Conservation (phyloP, 2,329 filamentous ascomycete species). For the Zymoseptoria pseudotritici region DNA sequence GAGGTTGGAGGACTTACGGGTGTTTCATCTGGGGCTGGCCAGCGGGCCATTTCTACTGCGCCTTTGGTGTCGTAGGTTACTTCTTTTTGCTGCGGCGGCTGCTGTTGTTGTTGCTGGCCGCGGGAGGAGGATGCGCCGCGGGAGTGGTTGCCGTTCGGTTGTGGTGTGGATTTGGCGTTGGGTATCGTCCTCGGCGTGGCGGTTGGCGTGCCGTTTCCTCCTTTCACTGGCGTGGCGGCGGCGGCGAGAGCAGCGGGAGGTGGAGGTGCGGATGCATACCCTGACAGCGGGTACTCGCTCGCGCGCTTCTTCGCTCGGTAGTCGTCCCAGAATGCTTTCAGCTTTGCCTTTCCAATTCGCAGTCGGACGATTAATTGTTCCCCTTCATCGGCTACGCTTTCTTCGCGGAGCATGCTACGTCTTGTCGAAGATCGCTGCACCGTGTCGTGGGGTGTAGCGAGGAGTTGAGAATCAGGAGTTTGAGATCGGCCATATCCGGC, state of each 20-base stretch:
- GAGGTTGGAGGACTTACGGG: constrained; percentile 55
- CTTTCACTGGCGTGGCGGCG: constrained; percentile 17
- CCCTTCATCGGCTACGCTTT: constrained; percentile 68
- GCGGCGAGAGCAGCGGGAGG: constrained; percentile 6
- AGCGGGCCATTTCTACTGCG: constrained; percentile 58
- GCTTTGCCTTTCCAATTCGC: constrained; percentile 62
- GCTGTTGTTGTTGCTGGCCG: background rate
- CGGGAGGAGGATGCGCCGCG: constrained; percentile 15
- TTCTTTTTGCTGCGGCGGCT: constrained; percentile 5
- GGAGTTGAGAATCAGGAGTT: constrained; percentile 65
- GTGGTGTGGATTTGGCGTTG: constrained; percentile 19
- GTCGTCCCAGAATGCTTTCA: constrained; percentile 54
- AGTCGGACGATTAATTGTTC: constrained; percentile 62
- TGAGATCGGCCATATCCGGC: constrained; percentile 70
- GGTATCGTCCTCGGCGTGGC: constrained; percentile 22
- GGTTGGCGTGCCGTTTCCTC: constrained; percentile 18
- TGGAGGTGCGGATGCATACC: constrained; percentile 27
- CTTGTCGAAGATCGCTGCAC: constrained; percentile 56
- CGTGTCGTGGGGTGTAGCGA: constrained; percentile 52
- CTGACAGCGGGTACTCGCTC: constrained; percentile 26
- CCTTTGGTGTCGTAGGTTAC: constrained; percentile 39
- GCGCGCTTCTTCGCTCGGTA: constrained; percentile 28
- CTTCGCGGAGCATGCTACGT: constrained; percentile 61
- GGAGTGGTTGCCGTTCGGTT: constrained; percentile 23
- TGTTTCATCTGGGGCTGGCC: constrained; percentile 51